Percentiles rank a stretch among this genome's conserved stretches.
These are phyloP conservation scores for Drechslerella stenobrocha DNA, from an alignment of 2,329 filamentous ascomycete species.

Conservation along the genomic window DNA sequence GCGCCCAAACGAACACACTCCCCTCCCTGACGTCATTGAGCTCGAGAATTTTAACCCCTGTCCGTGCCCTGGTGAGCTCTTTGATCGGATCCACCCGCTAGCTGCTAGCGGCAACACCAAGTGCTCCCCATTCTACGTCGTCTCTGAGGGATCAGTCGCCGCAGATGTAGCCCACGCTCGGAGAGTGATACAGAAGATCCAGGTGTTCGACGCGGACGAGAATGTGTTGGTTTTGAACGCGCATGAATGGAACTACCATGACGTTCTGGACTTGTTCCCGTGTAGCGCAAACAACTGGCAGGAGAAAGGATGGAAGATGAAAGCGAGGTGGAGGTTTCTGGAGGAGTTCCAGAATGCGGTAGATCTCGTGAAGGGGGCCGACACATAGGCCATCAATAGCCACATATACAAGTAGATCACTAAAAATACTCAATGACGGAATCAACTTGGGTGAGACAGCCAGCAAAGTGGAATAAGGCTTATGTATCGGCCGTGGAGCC, in stretches of 20 bases:
- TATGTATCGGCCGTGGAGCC: too few relatives aligned
- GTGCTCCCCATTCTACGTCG: constrained; percentile 55
- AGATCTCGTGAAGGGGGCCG: constrained; percentile 29
- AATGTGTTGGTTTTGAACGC: constrained; percentile 59
- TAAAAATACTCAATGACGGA: too few relatives aligned
- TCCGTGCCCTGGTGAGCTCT: constrained; percentile 32
- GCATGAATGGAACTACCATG: constrained; percentile 58
- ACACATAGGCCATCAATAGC: too few relatives aligned
- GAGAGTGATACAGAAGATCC: constrained; percentile 58
- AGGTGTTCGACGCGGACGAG: constrained; percentile 58
- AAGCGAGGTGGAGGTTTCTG: constrained; percentile 60
- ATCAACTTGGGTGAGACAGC: too few relatives aligned
- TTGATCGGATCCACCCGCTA: constrained; percentile 33
- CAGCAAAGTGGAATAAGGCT: too few relatives aligned
- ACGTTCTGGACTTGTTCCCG: constrained; percentile 61
- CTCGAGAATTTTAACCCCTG: constrained; percentile 49
- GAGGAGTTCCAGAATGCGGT: constrained; percentile 60
- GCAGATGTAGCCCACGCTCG: constrained; percentile 54
- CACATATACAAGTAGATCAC: too few relatives aligned
- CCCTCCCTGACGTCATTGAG: constrained; percentile 54
- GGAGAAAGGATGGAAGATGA: constrained; percentile 58
- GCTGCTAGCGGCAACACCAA: constrained; percentile 15
- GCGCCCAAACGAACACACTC: constrained; percentile 57
- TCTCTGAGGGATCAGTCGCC: constrained; percentile 40
- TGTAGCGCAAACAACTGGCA: constrained; percentile 59